These are phyloP conservation scores for Clonostachys sp. DNA, from an alignment of 2,329 filamentous ascomycete species.

Conservation along the genomic window DNA sequence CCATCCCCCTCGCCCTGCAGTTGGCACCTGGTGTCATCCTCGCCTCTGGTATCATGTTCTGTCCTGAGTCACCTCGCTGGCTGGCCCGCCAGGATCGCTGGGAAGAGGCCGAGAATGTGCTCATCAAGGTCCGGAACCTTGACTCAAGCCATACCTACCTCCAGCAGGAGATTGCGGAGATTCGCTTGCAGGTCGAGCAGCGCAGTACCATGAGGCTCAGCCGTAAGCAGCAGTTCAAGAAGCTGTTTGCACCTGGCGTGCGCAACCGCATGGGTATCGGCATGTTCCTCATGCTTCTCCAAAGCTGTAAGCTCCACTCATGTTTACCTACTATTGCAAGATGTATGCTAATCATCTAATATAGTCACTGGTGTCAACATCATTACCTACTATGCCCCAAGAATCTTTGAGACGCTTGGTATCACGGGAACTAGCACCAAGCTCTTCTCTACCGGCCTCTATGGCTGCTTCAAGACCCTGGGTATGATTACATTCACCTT, in stretches of 20 bases:
- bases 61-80: conserved; percentile 53
- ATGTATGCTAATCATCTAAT: background rate
- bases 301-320: conserved; percentile 11
- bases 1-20: conserved; percentile 50
- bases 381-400: conserved; percentile 21
- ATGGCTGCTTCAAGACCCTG: conserved; percentile 20
- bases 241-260: conserved; percentile 27
- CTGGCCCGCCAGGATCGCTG: conserved; percentile 50
- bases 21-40: conserved; percentile 47
- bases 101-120: conserved; percentile 31
- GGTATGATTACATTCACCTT: conserved; percentile 31
- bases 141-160: conserved; percentile 19
- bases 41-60: conserved; percentile 44
- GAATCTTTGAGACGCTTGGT: conserved; percentile 20
- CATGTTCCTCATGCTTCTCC: conserved; percentile 40
- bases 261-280: conserved; percentile 33
- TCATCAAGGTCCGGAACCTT: conserved; percentile 20
- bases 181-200: conserved; percentile 49
- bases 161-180: conserved; percentile 31
- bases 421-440: conserved; percentile 12
- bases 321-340: conserved; percentile 2
- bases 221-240: conserved; percentile 18
- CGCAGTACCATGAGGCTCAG: conserved; percentile 13
- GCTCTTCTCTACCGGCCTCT: conserved; percentile 20
- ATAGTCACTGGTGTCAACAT: conserved; percentile 18